These are phyloP conservation scores for Arthromyces matolae DNA, from an alignment of 768 basidiomycete genomes.

Conservation along the genomic window DNA sequence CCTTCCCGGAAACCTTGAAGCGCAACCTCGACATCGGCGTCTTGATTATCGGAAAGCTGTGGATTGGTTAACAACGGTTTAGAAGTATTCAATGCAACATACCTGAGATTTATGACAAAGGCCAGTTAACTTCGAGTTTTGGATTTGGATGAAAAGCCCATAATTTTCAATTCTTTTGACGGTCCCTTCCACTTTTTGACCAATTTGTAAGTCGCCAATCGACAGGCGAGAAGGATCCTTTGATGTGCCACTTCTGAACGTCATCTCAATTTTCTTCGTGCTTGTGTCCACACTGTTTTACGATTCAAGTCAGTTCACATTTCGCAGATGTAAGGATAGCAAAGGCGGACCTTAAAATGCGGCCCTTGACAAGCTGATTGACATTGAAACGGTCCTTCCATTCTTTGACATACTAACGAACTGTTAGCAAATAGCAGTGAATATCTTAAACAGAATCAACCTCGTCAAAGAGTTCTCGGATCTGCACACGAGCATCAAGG, in stretches of 20 bases:
- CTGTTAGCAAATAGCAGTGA: no score
- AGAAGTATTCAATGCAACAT: slow-evolving; percentile 14
- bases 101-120: slow-evolving; percentile 95
- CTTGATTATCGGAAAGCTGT: slow-evolving; percentile 85
- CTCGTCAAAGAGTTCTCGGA: slow-evolving; percentile 90
- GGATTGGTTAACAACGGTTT: background rate
- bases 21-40: slow-evolving; percentile 74
- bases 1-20: slow-evolving; percentile 82
- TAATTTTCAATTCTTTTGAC: slow-evolving; percentile 85
- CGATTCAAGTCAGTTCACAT: slow-evolving; percentile 1
- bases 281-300: slow-evolving; percentile 61
- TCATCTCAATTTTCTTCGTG: slow-evolving; percentile 84
- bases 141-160: slow-evolving; percentile 89
- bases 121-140: slow-evolving; percentile 80
- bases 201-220: slow-evolving; percentile 60
- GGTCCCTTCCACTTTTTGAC: slow-evolving; percentile 75
- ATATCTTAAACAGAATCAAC: no score
- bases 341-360: slow-evolving; percentile 69
- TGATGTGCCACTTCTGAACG: slow-evolving; percentile 69
- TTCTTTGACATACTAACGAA: slow-evolving; percentile 84
- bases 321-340: background rate
- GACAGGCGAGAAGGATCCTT: slow-evolving; percentile 38
- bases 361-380: slow-evolving; percentile 84
- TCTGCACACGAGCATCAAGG: slow-evolving; percentile 91
- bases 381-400: slow-evolving; percentile 82